Evolutionary conservation across 2,329 filamentous ascomycete genomes (phyloP), one percentile per base, ranked within the genome.

Genomic region (Aspergillus pseudoglaucus): DNA sequence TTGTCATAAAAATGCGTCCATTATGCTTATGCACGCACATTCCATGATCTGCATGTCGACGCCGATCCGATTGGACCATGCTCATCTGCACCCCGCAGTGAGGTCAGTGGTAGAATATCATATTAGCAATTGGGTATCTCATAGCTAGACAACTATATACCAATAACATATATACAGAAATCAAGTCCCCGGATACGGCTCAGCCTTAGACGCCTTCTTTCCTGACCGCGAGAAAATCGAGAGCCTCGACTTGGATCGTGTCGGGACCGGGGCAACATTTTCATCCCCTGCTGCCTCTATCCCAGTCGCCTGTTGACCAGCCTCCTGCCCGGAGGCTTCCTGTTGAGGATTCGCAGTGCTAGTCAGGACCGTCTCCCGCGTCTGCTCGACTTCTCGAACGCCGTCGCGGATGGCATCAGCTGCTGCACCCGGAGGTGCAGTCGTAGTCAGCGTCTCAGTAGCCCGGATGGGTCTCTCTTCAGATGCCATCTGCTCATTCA

Each of bases 401-500:
- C 71, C 71, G 40, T 66, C 59, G 10, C 66, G 62, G 30, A 74
- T 59, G 44, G 70, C 66, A 32, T 67, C 63, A 5, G 64, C 57
- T 6, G 68, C 63, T 5, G 70, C 70, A 8, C 69, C 70, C 27
- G 61, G 60, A 14, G 67, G 62, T 3, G 70, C 70, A 1, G 67
- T 73, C 1, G 72, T 74, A 6, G 62, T 68, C 35, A 66, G 51
- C 6, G 66, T 68, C 52, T 69, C 64, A 1, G 64, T 68, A 10
- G 59, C 52, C 27, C 61, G 64, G 17, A 66, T 68, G 3, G 37
- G 37, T 9, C 37, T 39, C 30, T 55, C 53, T 14, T 56, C 59
- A 7, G 64, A 65, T 23, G 59, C 57, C 2, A 54, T 47, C 4
- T 69, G 59, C 37, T 63, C 60, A 23, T 74, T 72, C 46, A 73